Conservation (phyloP, 345 rosid species). For the Dipteronia dyeriana region DNA sequence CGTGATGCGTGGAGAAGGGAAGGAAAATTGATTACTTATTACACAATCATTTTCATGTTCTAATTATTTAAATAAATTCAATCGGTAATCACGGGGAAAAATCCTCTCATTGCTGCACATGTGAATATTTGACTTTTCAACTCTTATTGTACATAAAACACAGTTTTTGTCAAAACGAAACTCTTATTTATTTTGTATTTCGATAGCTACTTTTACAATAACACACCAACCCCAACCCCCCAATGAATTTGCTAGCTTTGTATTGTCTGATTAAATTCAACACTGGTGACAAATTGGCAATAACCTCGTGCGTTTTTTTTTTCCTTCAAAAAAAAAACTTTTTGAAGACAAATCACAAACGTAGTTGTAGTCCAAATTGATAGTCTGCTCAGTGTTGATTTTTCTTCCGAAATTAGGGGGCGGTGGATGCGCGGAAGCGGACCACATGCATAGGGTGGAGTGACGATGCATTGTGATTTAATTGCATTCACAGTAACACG, state of each 20-base stretch:
- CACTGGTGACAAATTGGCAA: background rate
- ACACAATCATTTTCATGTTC: background rate
- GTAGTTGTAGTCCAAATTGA: constrained; percentile 34
- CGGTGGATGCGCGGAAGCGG: no score
- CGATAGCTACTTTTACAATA: background rate
- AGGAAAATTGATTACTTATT: background rate
- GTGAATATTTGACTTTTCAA: constrained; percentile 23
- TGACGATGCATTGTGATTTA: no score
- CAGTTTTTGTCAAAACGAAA: background rate
- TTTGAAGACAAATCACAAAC: background rate
- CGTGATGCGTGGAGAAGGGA: constrained; percentile 28
- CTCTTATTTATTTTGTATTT: background rate
- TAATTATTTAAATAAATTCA: background rate
- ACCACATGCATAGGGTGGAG: no score
- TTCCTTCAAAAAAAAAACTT: no score
- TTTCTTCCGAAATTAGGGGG: background rate
- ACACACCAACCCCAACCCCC: constrained; percentile 16
- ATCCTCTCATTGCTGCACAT: background rate
- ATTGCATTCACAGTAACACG: no score
- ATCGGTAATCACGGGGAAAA: constrained; percentile 39
- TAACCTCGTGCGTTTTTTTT: background rate
- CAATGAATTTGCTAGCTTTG: background rate
- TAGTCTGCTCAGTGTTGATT: constrained; percentile 25
- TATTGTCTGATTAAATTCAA: background rate
- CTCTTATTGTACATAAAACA: background rate